Conservation (phyloP, 176 grass and related monocot genomes). For the Dactylis glomerata region DNA sequence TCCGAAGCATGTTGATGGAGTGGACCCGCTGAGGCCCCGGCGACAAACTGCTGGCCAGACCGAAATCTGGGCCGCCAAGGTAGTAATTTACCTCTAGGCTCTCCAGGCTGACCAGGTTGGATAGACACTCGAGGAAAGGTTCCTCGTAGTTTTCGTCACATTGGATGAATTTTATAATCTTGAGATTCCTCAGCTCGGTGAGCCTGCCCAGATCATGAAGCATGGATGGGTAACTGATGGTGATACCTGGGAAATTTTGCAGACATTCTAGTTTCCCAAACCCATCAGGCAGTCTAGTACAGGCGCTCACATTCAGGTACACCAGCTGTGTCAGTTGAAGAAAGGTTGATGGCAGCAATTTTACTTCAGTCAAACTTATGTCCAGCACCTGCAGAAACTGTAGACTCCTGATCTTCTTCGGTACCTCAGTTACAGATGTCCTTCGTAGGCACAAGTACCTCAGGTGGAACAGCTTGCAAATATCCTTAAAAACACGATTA, state of each 20-base stretch:
- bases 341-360: not conserved
- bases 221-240: no score
- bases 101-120: not conserved
- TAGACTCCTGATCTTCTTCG: not conserved
- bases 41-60: no score
- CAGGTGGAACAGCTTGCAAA: not conserved
- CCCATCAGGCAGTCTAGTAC: no score
- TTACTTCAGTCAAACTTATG: not conserved
- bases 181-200: not conserved
- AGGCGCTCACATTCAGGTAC: no score
- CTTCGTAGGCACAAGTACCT: not conserved
- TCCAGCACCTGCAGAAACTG: not conserved
- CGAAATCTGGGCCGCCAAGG: no score
- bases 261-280: no score
- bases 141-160: not conserved
- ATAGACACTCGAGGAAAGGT: not conserved
- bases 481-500: not conserved
- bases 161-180: not conserved
- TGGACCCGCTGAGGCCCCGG: no score
- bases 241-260: no score
- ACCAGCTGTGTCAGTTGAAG: not conserved
- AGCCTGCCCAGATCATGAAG: not conserved
- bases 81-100: no score
- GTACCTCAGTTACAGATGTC: not conserved
- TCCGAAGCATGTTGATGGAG: no score